Evolutionary conservation across 2,329 filamentous ascomycete genomes (phyloP), one percentile per base, ranked within the genome.

Genomic region (Talaromyces piceae): DNA sequence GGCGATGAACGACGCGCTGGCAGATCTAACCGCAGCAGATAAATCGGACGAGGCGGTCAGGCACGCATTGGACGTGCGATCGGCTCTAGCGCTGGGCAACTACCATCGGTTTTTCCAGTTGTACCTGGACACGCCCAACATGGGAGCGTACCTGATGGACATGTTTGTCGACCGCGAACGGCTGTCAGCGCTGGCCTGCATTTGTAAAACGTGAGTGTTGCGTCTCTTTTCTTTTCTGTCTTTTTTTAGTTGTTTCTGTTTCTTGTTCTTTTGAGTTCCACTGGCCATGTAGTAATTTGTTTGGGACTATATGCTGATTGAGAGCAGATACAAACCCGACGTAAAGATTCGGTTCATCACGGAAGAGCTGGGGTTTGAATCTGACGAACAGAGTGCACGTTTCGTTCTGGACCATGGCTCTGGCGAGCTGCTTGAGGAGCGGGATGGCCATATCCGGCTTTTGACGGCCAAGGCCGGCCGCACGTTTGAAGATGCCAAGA

Each of bases 141-240:
- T 98, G 91, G 91, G 93, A 56, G 90, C 87, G 61, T 97, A 97
- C 72, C 81, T 98, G 47, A 95, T 98, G 88, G 93, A 98, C 75
- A 96, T 95, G 88, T 97, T 98, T 76, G 87, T 97, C 68, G 84
- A 84, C 63, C 85, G 93, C 66, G 91, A 98, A 76, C 88, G 93
- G 63, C 81, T 98, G 59, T 84, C 86, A 65, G 93, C 93, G 58
- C 75, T 98, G 66, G 86, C 89, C 68, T 88, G 86, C 68, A 93
- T 98, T 61, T 95, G 90, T 81, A 94, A 81, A 88, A 84, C 88
- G 93, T 98, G 75, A 76, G 91, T 82, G n/a, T n/a, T n/a, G n/a
- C n/a, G n/a, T n/a, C n/a, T n/a, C n/a, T n/a, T n/a, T n/a, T n/a
- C n/a, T n/a, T n/a, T n/a, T n/a, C n/a, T n/a, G n/a, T n/a, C n/a